Evolutionary conservation across 139 green algal genomes (phyloP).

Genomic region (Chara braunii): DNA sequence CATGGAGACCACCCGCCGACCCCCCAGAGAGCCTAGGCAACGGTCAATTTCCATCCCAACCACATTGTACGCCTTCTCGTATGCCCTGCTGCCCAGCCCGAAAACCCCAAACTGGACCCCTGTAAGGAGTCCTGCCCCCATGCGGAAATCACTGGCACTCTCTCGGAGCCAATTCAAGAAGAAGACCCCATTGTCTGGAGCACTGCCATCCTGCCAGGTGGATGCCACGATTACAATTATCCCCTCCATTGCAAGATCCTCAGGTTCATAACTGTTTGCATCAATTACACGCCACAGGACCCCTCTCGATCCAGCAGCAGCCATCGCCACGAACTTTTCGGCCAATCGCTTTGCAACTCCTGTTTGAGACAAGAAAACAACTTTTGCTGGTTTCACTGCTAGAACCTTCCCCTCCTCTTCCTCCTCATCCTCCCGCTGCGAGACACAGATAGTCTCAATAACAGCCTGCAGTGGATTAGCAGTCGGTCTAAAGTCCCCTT

Average conservation of each 20-base stretch:
- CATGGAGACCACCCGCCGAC: constrained; percentile 1
- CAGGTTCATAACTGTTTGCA: constrained; percentile 20
- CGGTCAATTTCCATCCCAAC: constrained; percentile 6
- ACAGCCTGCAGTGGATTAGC: no score
- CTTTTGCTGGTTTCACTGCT: no score
- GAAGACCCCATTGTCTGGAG: constrained; percentile 12
- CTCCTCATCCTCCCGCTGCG: no score
- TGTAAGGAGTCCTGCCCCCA: constrained; percentile 15
- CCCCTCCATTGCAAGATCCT: constrained; percentile 26
- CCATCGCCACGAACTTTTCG: no score
- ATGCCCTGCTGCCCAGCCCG: constrained; percentile 22
- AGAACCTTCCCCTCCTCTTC: no score
- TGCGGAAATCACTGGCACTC: constrained; percentile 21
- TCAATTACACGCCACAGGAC: constrained; percentile 16
- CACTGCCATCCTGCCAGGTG: constrained; percentile 25
- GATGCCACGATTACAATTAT: constrained; percentile 19
- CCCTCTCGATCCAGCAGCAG: no score
- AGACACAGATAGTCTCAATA: no score
- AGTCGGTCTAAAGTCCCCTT: no score
- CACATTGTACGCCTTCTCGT: constrained; percentile 17
- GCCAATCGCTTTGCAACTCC: no score
- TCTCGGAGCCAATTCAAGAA: constrained; percentile 21
- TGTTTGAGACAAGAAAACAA: no score
- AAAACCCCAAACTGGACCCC: constrained; percentile 23
- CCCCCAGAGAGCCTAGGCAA: constrained; percentile 7